Conservation (phyloP, 163 green algal genomes). For the Scenedesmus sp. region DNA sequence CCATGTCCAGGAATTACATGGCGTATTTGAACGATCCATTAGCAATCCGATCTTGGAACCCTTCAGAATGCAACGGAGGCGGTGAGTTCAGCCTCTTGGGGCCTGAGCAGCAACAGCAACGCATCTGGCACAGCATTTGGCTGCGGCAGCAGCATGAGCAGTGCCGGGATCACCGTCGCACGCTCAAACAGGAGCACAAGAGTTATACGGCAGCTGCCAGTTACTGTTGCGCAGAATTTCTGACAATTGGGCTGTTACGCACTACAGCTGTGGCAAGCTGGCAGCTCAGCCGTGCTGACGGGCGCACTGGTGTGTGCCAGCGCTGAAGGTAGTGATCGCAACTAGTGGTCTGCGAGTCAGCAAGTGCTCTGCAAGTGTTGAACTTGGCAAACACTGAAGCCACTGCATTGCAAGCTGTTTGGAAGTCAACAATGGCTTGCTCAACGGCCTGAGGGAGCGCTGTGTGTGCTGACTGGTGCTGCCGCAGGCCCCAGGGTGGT, state of each 20-base stretch:
- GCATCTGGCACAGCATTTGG: neutral
- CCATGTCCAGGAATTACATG: slow-evolving; percentile 29
- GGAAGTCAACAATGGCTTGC: neutral
- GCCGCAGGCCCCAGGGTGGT: slow-evolving; percentile 7
- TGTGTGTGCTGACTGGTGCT: neutral
- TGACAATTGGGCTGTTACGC: neutral
- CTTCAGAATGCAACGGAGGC: slow-evolving; percentile 27
- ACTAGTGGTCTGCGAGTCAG: neutral
- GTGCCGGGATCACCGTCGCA: neutral
- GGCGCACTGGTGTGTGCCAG: neutral
- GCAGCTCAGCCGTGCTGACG: neutral
- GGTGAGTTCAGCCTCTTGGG: neutral
- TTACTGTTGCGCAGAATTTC: neutral
- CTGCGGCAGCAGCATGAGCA: neutral
- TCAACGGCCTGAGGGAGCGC: neutral
- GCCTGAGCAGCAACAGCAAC: neutral
- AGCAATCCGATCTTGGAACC: neutral
- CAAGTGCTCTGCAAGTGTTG: neutral
- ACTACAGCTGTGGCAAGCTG: neutral
- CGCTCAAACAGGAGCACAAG: neutral
- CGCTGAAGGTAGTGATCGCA: neutral
- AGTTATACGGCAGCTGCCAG: neutral
- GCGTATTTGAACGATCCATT: slow-evolving; percentile 10
- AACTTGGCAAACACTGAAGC: neutral
- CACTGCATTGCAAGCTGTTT: neutral